phyloP scores from a whole-genome alignment of 2,329 filamentous ascomycete species.

The Hymenotorrendiella dingleyae region DNA sequence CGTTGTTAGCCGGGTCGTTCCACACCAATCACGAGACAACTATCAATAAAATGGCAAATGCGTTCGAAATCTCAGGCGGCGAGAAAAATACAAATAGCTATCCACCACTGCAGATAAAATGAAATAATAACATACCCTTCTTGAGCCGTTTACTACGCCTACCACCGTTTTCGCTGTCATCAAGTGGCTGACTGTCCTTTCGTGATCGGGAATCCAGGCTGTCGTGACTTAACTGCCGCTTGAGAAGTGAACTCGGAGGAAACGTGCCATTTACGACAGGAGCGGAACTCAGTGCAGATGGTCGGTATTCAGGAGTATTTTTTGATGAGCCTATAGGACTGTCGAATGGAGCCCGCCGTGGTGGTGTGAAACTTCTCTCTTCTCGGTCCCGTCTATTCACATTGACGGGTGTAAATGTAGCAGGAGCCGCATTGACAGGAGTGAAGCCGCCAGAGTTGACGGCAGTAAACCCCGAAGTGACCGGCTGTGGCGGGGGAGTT shows the following conservation, averaged over 20 bases:
- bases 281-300: slow-evolving; percentile 47
- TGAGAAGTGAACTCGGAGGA: slow-evolving; percentile 51
- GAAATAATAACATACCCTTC: slow-evolving; percentile 59
- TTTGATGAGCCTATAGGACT: slow-evolving; percentile 59
- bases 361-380: slow-evolving; percentile 49
- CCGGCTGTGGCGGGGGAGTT: slow-evolving; percentile 19
- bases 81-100: neutral
- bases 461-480: slow-evolving; percentile 33
- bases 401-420: slow-evolving; percentile 51
- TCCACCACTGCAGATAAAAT: slow-evolving; percentile 7
- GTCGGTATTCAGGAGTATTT: slow-evolving; percentile 58
- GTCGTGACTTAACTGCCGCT: slow-evolving; percentile 67
- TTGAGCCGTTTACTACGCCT: slow-evolving; percentile 89
- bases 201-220: slow-evolving; percentile 32
- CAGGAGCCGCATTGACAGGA: slow-evolving; percentile 50
- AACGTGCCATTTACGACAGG: slow-evolving; percentile 44
- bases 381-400: slow-evolving; percentile 41
- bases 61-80: slow-evolving; percentile 17
- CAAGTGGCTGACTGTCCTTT: slow-evolving; percentile 26
- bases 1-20: slow-evolving; percentile 32
- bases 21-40: slow-evolving; percentile 21
- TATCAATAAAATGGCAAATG: slow-evolving; percentile 9
- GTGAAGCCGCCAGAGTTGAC: slow-evolving; percentile 53
- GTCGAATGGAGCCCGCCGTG: slow-evolving; percentile 47
- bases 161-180: slow-evolving; percentile 57